Base-by-base conservation (phyloP, 2,329 filamentous ascomycete species). In the Ceratocystis albifundus region DNA sequence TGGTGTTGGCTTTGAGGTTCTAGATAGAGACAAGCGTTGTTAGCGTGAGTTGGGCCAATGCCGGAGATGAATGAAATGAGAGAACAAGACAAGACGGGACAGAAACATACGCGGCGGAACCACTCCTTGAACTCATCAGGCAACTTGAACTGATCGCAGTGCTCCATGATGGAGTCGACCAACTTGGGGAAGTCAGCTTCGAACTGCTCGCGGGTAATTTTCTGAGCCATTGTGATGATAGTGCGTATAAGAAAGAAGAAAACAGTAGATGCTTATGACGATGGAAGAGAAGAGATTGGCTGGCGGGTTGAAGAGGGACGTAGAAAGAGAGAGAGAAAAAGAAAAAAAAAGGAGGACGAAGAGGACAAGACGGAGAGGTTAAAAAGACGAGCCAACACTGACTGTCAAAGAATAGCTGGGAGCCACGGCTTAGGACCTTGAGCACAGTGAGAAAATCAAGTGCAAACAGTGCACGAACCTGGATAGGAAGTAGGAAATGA, bases 101-200 rank as follows among this genome's bases (percentile, higher is more conserved):
- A 41, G 10, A 41, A 41, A 61, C 77, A 71, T 75, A 94, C 91
- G 79, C 86, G 84, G 77, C 90, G 86, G 77, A 90, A 92, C 93
- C 93, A 97, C 72, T 89, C 82, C 68, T 93, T 78, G 69, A 91
- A 88, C 76, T 88, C 83, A 71, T 88, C 77, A 65, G 94, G 92
- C 36, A 96, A 81, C 69, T 92, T 91, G 80, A 95, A 96, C 72
- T 84, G 80, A 75, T 85, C 83, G 71, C 88, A 88, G 78, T 94
- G 86, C 70, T 85, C 85, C 71, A 92, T 82, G 67, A 99, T 80
- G 73, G 91, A 90, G 75, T 89, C 83, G 73, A 92, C 85, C 70
- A 99, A 84, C 76, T 87, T 87, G 66, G 90, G 90, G 79, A 92
- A 97, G 75, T 96, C 84, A 59, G 85, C 80, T 82, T 97, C 91